Percentiles rank a stretch among this genome's conserved stretches.
phyloP scores from a whole-genome alignment of 306 rosid species.

The Sindora glabra region DNA sequence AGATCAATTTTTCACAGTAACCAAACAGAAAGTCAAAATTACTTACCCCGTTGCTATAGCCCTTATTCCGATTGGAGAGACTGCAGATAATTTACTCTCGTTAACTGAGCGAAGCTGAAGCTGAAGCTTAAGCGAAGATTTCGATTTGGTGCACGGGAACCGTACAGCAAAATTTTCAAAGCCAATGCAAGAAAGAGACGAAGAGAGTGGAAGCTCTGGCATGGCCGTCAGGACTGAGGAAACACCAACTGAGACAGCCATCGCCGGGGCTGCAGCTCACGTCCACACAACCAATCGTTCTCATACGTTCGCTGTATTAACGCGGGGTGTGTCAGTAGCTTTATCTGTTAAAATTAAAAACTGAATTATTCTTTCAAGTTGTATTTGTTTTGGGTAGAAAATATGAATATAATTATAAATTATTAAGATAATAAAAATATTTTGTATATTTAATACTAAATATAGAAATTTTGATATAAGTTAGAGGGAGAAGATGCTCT shows the following conservation, averaged over 20 bases:
- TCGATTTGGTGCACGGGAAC: constrained; percentile 12
- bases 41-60: constrained; percentile 47
- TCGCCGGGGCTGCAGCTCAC: too few species aligned
- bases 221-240: constrained; percentile 3
- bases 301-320: too few species aligned
- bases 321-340: too few species aligned
- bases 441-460: too few species aligned
- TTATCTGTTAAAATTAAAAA: too few species aligned
- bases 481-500: too few species aligned
- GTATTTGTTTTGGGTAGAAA: too few species aligned
- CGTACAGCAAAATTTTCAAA: background rate
- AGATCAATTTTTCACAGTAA: background rate
- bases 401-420: too few species aligned
- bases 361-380: too few species aligned
- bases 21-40: background rate
- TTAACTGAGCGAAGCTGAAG: background rate
- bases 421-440: too few species aligned
- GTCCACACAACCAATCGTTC: too few species aligned
- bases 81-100: background rate
- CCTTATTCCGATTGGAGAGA: background rate
- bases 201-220: background rate
- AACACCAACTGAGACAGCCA: background rate
- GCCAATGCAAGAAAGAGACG: background rate
- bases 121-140: constrained; percentile 23
- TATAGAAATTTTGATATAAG: too few species aligned